Evolutionary conservation across 352 stramenopile genomes (phyloP), one percentile per base, ranked within the genome.

Genomic region (Globisporangium ultimum): DNA sequence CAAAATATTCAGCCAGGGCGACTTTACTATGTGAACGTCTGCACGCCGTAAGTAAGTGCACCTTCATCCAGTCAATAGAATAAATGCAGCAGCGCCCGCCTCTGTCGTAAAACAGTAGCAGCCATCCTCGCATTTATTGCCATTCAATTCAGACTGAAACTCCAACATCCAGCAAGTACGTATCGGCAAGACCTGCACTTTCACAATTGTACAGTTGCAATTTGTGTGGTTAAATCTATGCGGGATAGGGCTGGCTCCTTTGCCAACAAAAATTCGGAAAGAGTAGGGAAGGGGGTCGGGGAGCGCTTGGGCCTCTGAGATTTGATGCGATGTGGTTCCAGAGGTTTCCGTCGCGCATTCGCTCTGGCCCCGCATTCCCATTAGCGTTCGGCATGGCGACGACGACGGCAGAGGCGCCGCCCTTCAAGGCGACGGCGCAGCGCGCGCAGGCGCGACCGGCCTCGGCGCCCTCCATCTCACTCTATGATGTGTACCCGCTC

Each of bases 401-500:
- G 53, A 42, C 34, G 53, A 54, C 48, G 13, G 28, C 41, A 4
- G 48, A 15, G 53, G 28, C 54, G 20, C 40, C 42, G n/a, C n/a
- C n/a, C n/a, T n/a, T n/a, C n/a, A n/a, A n/a, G n/a, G n/a, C n/a
- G n/a, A n/a, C 28, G 8, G 28, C 28, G 28, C 28, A 5, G 24
- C 24, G 24, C 5, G 24, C 24, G 24, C 24, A 32, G 24, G 28
- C 53, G 40, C 22, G 18, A 3, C 7, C 46, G 47, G 28, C 53
- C 34, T 57, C 47, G 38, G 41, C 56, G 36, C 32, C 24, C 28
- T 18, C 45, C 18, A 58, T 15, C 41, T 64, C 58, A 82, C 80
- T 89, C 64, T 89, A 89, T 71, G 80, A 85, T 50, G 77, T 72
- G 70, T 89, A 87, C 57, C 76, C 80, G 65, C 72, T 89, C 14